Evolutionary conservation across 331 rosid species (phyloP).

Genomic region (Acacia concinna): DNA sequence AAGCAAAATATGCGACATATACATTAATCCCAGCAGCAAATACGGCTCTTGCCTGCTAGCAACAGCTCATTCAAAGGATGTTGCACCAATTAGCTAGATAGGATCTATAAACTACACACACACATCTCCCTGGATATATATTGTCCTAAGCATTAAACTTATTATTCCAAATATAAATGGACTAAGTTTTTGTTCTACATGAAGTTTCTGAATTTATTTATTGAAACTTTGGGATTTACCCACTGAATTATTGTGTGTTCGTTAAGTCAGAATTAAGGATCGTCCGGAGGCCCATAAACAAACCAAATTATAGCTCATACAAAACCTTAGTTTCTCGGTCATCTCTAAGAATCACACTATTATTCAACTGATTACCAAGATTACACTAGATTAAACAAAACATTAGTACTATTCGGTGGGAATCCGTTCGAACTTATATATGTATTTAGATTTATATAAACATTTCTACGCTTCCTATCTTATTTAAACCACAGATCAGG

Average conservation of each 20-base stretch:
- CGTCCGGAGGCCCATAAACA: conserved; percentile 17
- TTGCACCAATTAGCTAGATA: conserved; percentile 6
- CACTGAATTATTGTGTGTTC: background rate
- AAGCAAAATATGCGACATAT: conserved; percentile 10
- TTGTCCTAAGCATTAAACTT: background rate
- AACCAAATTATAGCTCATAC: conserved; percentile 20
- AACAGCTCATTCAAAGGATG: conserved; percentile 16
- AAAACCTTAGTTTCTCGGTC: conserved; percentile 28
- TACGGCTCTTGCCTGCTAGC: conserved; percentile 9
- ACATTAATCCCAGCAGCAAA: background rate
- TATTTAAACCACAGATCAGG: conserved; percentile 44
- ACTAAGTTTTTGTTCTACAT: background rate
- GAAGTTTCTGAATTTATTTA: background rate
- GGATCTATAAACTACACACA: background rate
- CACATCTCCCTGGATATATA: background rate
- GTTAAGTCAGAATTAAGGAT: conserved; percentile 36
- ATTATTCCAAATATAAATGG: background rate
- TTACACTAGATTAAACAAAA: conserved; percentile 43
- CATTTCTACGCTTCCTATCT: conserved; percentile 61
- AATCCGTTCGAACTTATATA: conserved; percentile 34
- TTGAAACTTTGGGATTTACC: background rate
- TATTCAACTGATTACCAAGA: conserved; percentile 35
- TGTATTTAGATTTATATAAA: conserved; percentile 35
- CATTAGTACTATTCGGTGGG: conserved; percentile 30
- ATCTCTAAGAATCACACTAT: conserved; percentile 35